phyloP scores from a whole-genome alignment of 2,329 filamentous ascomycete species.

The Ophidiomyces ophidiicola region DNA sequence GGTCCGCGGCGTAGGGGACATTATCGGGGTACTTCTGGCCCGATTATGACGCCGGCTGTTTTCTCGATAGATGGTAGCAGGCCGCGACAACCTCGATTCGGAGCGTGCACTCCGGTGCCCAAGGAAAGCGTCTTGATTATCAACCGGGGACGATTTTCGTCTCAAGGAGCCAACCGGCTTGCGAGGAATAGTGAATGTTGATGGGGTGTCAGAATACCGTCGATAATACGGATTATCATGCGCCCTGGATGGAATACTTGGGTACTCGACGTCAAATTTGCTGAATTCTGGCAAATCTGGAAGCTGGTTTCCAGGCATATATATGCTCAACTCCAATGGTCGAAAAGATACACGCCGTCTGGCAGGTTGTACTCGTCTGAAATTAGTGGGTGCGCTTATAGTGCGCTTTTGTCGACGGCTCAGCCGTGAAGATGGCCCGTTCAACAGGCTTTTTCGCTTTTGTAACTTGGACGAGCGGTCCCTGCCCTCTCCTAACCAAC shows the following conservation, averaged over 20 bases:
- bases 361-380: constrained; percentile 23
- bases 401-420: constrained; percentile 23
- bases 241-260: constrained; percentile 26
- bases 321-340: constrained; percentile 38
- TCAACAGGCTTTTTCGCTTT: constrained; percentile 31
- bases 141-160: constrained; percentile 1
- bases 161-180: constrained; percentile 21
- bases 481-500: constrained; percentile 31
- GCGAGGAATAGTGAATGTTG: constrained; percentile 24
- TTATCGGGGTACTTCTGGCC: constrained; percentile 1
- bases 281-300: constrained; percentile 37
- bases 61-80: constrained; percentile 4
- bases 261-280: constrained; percentile 26
- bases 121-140: background rate
- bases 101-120: constrained; percentile 6
- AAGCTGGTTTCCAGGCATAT: constrained; percentile 33
- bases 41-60: constrained; percentile 7
- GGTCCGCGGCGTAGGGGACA: background rate
- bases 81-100: constrained; percentile 8
- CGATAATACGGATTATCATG: constrained; percentile 13
- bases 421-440: constrained; percentile 24
- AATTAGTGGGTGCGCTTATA: constrained; percentile 35
- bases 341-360: constrained; percentile 22
- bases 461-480: constrained; percentile 30
- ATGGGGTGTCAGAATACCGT: constrained; percentile 14